Evolutionary conservation across 129 eudicot species (phyloP).

Genomic region (Cynara cardunculus): DNA sequence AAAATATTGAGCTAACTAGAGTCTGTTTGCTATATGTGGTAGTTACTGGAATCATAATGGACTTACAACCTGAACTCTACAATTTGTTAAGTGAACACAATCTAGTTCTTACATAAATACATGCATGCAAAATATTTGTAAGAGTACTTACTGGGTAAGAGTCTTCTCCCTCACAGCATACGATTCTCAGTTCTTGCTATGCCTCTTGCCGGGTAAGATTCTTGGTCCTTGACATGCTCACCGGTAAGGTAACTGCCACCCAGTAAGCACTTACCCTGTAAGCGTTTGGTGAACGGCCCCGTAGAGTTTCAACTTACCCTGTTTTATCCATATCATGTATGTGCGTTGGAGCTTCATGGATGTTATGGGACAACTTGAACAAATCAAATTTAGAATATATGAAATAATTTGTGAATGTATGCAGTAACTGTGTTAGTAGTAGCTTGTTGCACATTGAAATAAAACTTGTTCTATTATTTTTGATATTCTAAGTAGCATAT

Average conservation of each 20-base stretch:
- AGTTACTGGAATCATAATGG: constrained; percentile 3
- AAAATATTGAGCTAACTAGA: not conserved
- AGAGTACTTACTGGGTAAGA: no score
- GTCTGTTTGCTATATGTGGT: not conserved
- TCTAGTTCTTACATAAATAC: not conserved
- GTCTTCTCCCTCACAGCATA: no score
- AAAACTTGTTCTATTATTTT: not conserved
- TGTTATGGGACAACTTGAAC: not conserved
- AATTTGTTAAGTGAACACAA: no score
- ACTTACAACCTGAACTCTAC: not conserved
- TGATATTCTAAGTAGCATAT: not conserved
- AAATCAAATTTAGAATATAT: not conserved
- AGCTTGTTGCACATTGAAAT: not conserved
- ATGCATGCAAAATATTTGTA: not conserved
- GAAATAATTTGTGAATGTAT: not conserved
- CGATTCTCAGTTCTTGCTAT: no score
- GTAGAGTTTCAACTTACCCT: not conserved
- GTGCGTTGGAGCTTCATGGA: not conserved
- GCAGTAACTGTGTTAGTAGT: not conserved
- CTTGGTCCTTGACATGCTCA: no score
- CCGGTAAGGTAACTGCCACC: no score
- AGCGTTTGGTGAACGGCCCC: no score
- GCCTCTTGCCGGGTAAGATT: no score
- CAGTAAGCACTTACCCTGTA: no score
- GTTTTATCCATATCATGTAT: not conserved